A percentile compares a stretch with the other conserved stretches of the same genome.
These are phyloP conservation scores for Balansia obtecta DNA, from an alignment of 2,329 filamentous ascomycete species.

Conservation along the genomic window DNA sequence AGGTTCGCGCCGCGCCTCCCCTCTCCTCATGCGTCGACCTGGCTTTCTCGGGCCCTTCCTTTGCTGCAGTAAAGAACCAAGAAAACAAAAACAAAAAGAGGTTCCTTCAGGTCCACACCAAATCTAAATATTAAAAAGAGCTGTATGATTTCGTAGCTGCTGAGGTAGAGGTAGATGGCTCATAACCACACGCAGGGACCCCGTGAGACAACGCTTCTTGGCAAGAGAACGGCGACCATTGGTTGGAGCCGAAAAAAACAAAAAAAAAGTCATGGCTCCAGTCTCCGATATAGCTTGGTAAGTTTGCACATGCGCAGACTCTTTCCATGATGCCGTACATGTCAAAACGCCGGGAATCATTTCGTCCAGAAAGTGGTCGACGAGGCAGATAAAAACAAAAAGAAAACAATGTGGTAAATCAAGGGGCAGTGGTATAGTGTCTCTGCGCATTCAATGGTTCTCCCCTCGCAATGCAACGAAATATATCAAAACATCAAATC, in stretches of 20 bases:
- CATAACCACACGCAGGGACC: background rate
- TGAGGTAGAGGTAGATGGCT: background rate
- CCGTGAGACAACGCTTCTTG: background rate
- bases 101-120: background rate
- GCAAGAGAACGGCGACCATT: background rate
- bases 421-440: constrained; percentile 4
- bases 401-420: background rate
- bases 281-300: background rate
- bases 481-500: constrained; percentile 1
- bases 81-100: background rate
- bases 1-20: background rate
- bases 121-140: constrained; percentile 6
- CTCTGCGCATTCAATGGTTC: constrained; percentile 1
- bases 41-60: background rate
- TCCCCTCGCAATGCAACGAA: constrained; percentile 4
- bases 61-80: background rate
- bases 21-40: background rate
- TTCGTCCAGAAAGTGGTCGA: constrained; percentile 3
- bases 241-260: background rate
- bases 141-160: constrained; percentile 2
- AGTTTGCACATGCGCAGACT: background rate
- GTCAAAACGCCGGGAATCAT: constrained; percentile 8
- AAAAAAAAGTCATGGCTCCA: background rate
- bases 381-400: background rate
- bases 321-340: constrained; percentile 2